A percentile compares a stretch with the other conserved stretches of the same genome.
phyloP scores from a whole-genome alignment of 1,284 basidiomycete species.

The Irpex lacteus region DNA sequence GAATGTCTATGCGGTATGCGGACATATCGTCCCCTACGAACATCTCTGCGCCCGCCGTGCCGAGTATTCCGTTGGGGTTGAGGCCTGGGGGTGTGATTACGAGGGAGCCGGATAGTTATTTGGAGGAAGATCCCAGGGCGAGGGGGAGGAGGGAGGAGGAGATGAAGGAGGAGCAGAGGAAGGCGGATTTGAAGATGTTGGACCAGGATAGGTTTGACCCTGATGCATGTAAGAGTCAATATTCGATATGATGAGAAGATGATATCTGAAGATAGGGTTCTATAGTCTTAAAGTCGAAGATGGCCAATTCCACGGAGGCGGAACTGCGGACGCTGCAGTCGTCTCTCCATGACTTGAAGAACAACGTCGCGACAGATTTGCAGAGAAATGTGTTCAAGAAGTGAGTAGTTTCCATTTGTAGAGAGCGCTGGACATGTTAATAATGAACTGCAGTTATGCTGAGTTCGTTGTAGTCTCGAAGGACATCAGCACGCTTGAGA shows the following conservation, averaged over 20 bases:
- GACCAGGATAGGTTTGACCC: conserved; percentile 79
- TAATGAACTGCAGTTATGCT: conserved; percentile 92
- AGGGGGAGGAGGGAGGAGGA: conserved; percentile 36
- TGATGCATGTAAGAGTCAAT: conserved; percentile 65
- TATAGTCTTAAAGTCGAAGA: conserved; percentile 68
- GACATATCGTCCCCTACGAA: conserved; percentile 70
- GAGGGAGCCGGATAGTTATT: conserved; percentile 9
- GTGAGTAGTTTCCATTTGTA: no score
- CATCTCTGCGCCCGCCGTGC: conserved; percentile 54
- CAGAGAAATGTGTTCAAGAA: conserved; percentile 90
- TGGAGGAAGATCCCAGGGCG: conserved; percentile 38
- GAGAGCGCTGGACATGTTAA: no score
- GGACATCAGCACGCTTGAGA: conserved; percentile 94
- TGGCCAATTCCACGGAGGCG: conserved; percentile 79
- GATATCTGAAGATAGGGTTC: background rate
- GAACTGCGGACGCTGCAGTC: conserved; percentile 74
- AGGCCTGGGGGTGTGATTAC: conserved; percentile 21
- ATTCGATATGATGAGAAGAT: background rate
- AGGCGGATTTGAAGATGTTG: conserved; percentile 54
- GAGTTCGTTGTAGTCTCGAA: conserved; percentile 97
- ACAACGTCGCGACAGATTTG: conserved; percentile 67
- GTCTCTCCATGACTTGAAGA: conserved; percentile 59
- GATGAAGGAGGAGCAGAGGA: conserved; percentile 41
- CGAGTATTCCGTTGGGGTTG: conserved; percentile 34
- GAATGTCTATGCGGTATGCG: conserved; percentile 88